Evolutionary conservation across 805 yeast genomes (phyloP).

Genomic region (Starmerella geochares): DNA sequence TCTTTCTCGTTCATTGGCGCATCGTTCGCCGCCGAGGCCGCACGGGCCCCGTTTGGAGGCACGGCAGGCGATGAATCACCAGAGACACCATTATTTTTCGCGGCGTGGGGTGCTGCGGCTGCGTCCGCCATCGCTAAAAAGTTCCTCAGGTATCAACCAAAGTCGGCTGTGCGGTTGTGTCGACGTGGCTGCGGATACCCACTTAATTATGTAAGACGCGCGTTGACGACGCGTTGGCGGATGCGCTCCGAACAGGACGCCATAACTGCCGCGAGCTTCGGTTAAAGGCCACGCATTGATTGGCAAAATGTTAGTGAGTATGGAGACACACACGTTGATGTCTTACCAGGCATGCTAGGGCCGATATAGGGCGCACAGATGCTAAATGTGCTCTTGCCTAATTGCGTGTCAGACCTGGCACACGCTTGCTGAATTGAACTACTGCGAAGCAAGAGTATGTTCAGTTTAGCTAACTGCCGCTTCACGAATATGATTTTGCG

Average conservation of each 20-base stretch:
- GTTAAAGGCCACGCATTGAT: no score
- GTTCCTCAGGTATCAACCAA: constrained; percentile 1
- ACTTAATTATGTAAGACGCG: not conserved
- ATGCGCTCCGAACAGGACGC: not conserved
- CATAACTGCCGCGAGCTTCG: no score
- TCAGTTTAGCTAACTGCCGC: no score
- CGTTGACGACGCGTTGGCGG: constrained; percentile 4
- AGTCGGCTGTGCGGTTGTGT: not conserved
- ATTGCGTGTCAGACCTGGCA: no score
- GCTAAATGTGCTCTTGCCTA: no score
- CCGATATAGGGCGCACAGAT: no score
- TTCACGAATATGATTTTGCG: no score
- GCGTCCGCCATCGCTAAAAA: constrained; percentile 8
- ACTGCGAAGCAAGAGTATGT: no score
- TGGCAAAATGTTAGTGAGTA: no score
- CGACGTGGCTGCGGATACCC: constrained; percentile 6
- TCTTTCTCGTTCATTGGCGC: not conserved
- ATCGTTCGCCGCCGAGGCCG: not conserved
- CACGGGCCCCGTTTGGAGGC: not conserved
- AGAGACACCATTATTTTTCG: not conserved
- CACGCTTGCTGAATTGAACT: no score
- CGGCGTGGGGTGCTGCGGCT: constrained; percentile 6
- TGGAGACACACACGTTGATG: no score
- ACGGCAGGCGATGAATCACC: not conserved
- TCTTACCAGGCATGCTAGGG: no score